Evolutionary conservation across 345 rosid species (phyloP), one percentile per base, ranked within the genome.

Genomic region (Dimocarpus longan): DNA sequence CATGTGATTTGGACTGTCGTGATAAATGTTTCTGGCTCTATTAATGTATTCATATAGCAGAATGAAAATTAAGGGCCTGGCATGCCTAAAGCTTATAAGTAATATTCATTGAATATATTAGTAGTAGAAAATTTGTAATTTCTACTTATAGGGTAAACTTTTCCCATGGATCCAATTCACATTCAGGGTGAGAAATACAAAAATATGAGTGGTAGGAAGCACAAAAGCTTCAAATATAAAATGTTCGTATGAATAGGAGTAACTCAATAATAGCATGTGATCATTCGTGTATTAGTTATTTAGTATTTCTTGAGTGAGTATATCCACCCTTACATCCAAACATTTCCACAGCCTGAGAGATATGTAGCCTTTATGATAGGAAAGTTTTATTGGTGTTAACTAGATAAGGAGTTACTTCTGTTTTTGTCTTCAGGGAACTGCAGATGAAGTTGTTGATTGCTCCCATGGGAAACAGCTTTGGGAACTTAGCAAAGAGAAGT

Each of bases 371-470:
- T 19, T 21, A 19, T 21, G 11, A 16, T 44, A 10, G 21, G 42
- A 22, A 39, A 44, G 21, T 75, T 62, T 75, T 76, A 68, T 9
- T 24, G n/a, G 40, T 66, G 52, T 37, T 68, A 75, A 39, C 64
- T 66, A 56, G 70, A 62, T 77, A 70, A 76, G 5, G 46, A 73
- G 73, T 59, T 48, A 24, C 28, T 70, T 67, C 13, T 71, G 42
- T 62, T 40, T 24, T 28, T 66, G 50, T 75, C 66, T 70, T 69
- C 92, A 95, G 94, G 97, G 97, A 62, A 92, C 97, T 68, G 84
- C 91, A 12, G 98, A 95, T 87, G 98, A 92, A 78, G 94, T 95
- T 43, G 98, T 95, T 76, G 94, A 91, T 82, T 95, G 91, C 80
- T 93, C 92, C 37, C 98, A 93, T 22, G 98, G 98, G 70, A 93